phyloP scores from a whole-genome alignment of 2,329 filamentous ascomycete genomes.

The Fusarium nurragi region DNA sequence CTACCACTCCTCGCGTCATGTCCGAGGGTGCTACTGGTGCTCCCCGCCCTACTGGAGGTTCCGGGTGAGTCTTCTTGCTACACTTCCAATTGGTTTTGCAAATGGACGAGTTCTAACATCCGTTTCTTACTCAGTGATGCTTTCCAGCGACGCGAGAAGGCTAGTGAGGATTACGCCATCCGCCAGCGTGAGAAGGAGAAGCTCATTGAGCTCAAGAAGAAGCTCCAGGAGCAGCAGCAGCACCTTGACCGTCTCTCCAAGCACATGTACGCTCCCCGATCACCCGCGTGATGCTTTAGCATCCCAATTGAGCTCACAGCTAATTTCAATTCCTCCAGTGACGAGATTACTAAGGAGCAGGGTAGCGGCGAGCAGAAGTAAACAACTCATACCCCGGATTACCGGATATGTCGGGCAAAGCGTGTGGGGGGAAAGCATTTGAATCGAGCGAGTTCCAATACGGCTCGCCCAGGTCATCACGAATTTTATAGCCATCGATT shows the following conservation, averaged over 20 bases:
- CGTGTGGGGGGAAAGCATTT: slow-evolving; percentile 30
- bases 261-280: slow-evolving; percentile 74
- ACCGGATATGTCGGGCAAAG: slow-evolving; percentile 34
- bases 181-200: slow-evolving; percentile 89
- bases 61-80: slow-evolving; percentile 56
- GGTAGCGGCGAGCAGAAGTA: slow-evolving; percentile 75
- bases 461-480: slow-evolving; percentile 24
- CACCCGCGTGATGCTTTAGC: slow-evolving; percentile 2
- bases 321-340: slow-evolving; percentile 58
- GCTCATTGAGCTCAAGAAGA: slow-evolving; percentile 78
- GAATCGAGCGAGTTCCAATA: slow-evolving; percentile 26
- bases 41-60: slow-evolving; percentile 62
- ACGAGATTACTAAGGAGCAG: slow-evolving; percentile 78
- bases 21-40: slow-evolving; percentile 75
- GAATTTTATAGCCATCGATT: slow-evolving; percentile 15
- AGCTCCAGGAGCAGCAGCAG: slow-evolving; percentile 78
- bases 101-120: slow-evolving; percentile 8
- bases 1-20: slow-evolving; percentile 71
- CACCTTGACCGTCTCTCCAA: slow-evolving; percentile 86
- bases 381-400: slow-evolving; percentile 34
- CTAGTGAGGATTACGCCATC: slow-evolving; percentile 86
- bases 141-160: slow-evolving; percentile 91
- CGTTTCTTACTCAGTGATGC: slow-evolving; percentile 70
- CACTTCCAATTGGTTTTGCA: slow-evolving; percentile 17
- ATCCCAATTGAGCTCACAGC: background rate